Percentiles rank a stretch among this genome's conserved stretches.
Evolutionary conservation across 257 asterid species (phyloP).

Genomic region (Verbena officinalis): DNA sequence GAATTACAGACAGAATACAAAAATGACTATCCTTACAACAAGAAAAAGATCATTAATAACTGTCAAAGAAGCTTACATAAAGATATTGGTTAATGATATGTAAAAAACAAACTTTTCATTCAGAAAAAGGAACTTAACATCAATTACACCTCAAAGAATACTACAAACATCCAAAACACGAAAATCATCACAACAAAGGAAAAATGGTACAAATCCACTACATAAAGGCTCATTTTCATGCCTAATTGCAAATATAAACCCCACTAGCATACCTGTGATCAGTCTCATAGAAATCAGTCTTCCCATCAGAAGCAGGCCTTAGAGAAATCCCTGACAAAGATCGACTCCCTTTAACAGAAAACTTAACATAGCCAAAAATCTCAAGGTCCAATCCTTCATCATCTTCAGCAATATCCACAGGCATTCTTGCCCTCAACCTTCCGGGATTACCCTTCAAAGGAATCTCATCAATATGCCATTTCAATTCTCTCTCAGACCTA

Average conservation of each 20-base stretch:
- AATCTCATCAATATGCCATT: conserved; percentile 89
- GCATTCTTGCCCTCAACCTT: conserved; percentile 85
- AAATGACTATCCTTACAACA: neutral
- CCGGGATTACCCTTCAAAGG: conserved; percentile 82
- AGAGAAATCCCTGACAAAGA: conserved; percentile 86
- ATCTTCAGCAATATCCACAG: conserved; percentile 77
- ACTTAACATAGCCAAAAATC: conserved; percentile 71
- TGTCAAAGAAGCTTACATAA: neutral
- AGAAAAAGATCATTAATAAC: neutral
- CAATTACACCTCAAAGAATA: conserved; percentile 32
- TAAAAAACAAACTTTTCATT: neutral
- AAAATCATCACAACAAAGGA: conserved; percentile 35
- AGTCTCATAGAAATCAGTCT: conserved; percentile 75
- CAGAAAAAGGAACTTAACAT: conserved; percentile 27
- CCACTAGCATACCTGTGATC: conserved; percentile 90
- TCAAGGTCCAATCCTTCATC: conserved; percentile 80
- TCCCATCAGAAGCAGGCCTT: conserved; percentile 84
- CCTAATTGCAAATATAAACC: conserved; percentile 70
- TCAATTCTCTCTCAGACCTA: conserved; percentile 88
- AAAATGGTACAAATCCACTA: conserved; percentile 31
- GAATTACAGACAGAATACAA: neutral
- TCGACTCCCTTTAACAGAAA: conserved; percentile 61
- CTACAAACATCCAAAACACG: conserved; percentile 29
- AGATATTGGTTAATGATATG: neutral
- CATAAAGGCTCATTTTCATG: conserved; percentile 18